Evolutionary conservation across 2,329 filamentous ascomycete genomes (phyloP).

Genomic region (Talaromyces atroroseus): DNA sequence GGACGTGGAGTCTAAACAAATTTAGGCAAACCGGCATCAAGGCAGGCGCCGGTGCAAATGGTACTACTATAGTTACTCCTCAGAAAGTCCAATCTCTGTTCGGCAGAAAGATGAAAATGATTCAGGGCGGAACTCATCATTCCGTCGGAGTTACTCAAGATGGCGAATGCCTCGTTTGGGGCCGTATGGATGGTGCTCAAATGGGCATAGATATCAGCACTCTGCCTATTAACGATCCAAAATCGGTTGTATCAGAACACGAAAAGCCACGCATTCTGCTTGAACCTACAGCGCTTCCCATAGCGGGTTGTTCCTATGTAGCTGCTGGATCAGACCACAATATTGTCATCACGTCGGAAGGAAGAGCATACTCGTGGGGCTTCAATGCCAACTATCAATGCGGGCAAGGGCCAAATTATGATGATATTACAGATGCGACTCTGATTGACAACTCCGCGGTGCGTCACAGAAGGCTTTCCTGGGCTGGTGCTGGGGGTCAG

Average conservation of each 20-base stretch:
- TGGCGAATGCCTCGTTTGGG: slow-evolving; percentile 57
- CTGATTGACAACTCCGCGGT: slow-evolving; percentile 13
- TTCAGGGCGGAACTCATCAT: slow-evolving; percentile 65
- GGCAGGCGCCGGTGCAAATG: slow-evolving; percentile 56
- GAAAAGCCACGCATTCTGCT: slow-evolving; percentile 12
- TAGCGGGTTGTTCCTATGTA: neutral
- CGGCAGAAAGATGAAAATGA: slow-evolving; percentile 39
- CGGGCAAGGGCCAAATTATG: slow-evolving; percentile 11
- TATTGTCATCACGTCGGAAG: slow-evolving; percentile 14
- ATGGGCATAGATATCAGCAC: slow-evolving; percentile 20
- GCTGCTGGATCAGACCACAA: slow-evolving; percentile 16
- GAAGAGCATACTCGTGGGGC: slow-evolving; percentile 17
- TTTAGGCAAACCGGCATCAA: slow-evolving; percentile 66
- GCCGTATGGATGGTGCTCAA: slow-evolving; percentile 51
- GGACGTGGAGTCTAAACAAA: slow-evolving; percentile 75
- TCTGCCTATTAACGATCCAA: neutral
- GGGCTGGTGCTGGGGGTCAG: slow-evolving; percentile 16
- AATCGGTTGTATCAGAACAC: slow-evolving; percentile 8
- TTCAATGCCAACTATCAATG: slow-evolving; percentile 15
- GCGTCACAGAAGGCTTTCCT: slow-evolving; percentile 13
- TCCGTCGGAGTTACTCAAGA: slow-evolving; percentile 57
- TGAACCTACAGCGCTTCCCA: slow-evolving; percentile 10
- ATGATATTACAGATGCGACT: slow-evolving; percentile 13
- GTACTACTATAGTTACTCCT: slow-evolving; percentile 54
- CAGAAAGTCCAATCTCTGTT: slow-evolving; percentile 57